These are phyloP conservation scores for Monilinia fructigena DNA, from an alignment of 2,329 filamentous ascomycete species.

Conservation along the genomic window DNA sequence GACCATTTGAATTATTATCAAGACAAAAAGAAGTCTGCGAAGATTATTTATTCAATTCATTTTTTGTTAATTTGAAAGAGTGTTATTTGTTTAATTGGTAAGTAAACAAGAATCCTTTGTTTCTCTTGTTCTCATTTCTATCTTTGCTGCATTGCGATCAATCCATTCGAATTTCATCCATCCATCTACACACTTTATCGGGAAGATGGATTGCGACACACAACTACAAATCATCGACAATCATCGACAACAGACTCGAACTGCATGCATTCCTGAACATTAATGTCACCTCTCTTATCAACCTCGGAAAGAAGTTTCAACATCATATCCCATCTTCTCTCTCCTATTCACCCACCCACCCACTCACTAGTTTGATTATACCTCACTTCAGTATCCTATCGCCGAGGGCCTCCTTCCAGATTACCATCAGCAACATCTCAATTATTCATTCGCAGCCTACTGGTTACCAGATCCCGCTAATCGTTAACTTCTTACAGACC, in stretches of 20 bases:
- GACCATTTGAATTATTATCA: too few species aligned
- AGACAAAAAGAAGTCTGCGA: too few species aligned
- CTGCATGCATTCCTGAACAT: background rate
- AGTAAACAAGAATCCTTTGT: too few species aligned
- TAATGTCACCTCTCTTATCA: background rate
- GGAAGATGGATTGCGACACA: conserved; percentile 6
- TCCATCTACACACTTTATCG: conserved; percentile 1
- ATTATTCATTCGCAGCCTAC: conserved; percentile 6
- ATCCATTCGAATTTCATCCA: conserved; percentile 3
- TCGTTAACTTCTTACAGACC: conserved; percentile 45
- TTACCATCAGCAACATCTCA: conserved; percentile 8
- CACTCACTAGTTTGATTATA: background rate
- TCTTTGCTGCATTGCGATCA: too few species aligned
- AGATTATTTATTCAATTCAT: too few species aligned
- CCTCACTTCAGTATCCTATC: background rate
- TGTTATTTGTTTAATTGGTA: too few species aligned
- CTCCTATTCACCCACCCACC: conserved; percentile 9
- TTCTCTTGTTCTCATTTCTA: too few species aligned
- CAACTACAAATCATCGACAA: background rate
- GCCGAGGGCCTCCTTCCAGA: background rate
- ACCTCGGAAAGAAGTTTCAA: background rate
- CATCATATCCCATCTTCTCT: background rate
- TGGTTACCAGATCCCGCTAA: conserved; percentile 19
- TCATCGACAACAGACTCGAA: background rate
- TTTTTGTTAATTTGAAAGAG: too few species aligned